phyloP scores from a whole-genome alignment of 352 stramenopile species.

The Thalassiosira hispida region DNA sequence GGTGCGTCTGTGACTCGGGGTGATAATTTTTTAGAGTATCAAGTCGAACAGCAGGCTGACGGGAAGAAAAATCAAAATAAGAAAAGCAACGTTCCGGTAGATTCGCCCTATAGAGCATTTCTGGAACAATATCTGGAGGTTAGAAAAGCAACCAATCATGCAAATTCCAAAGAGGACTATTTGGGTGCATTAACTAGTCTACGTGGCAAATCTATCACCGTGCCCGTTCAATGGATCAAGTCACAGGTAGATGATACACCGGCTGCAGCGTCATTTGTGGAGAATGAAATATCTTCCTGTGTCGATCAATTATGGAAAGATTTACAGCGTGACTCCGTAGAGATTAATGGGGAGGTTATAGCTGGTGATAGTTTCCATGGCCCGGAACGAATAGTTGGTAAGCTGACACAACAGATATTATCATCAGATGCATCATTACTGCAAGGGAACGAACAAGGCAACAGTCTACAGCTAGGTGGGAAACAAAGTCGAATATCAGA shows the following conservation, averaged over 20 bases:
- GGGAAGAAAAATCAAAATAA: constrained; percentile 25
- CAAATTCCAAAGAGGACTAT: constrained; percentile 71
- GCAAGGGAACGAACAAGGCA: constrained; percentile 8
- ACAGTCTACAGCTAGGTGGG: not conserved
- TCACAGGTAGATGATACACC: constrained; percentile 57
- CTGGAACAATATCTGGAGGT: constrained; percentile 70
- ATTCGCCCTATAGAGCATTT: constrained; percentile 67
- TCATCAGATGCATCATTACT: constrained; percentile 35
- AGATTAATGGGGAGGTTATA: constrained; percentile 74
- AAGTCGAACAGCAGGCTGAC: constrained; percentile 26
- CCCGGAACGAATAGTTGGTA: constrained; percentile 74
- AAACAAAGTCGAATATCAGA: constrained; percentile 57
- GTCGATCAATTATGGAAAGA: constrained; percentile 82
- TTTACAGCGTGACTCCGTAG: constrained; percentile 74
- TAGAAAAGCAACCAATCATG: constrained; percentile 49
- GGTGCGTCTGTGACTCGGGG: constrained; percentile 67
- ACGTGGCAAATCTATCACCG: constrained; percentile 46
- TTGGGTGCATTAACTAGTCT: constrained; percentile 58
- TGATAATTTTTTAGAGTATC: constrained; percentile 62
- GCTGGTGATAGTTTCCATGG: constrained; percentile 67
- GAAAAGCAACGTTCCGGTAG: constrained; percentile 44
- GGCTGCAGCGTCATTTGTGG: constrained; percentile 57
- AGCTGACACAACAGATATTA: constrained; percentile 70
- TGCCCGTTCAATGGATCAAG: constrained; percentile 81
- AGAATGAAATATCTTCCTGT: constrained; percentile 52